Evolutionary conservation across 75 land plant species (phyloP).

Genomic region (Sequoiadendron giganteum): DNA sequence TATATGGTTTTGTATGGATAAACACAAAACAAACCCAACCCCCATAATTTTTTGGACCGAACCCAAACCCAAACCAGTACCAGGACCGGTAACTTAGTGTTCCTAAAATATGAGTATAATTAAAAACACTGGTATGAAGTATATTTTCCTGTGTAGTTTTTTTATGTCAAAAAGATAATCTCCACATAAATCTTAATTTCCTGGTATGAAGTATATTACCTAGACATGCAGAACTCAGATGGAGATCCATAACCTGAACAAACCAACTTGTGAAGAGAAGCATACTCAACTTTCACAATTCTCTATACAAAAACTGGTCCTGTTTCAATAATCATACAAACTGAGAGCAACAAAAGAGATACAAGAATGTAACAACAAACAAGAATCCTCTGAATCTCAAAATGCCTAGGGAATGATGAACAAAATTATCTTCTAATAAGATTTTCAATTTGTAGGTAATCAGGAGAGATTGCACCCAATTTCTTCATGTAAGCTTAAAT

Average conservation of each 20-base stretch:
- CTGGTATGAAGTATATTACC: not conserved
- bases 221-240: not conserved
- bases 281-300: not conserved
- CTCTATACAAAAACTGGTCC: not conserved
- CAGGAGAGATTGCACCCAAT: not conserved
- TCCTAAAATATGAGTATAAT: too few species aligned
- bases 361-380: not conserved
- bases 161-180: too few species aligned
- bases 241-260: not conserved
- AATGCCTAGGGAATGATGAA: not conserved
- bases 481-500: not conserved
- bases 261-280: not conserved
- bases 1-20: too few species aligned
- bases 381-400: not conserved
- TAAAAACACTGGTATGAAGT: too few species aligned
- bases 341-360: not conserved
- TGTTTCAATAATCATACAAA: not conserved
- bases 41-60: too few species aligned
- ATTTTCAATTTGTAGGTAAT: not conserved
- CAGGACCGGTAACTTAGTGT: too few species aligned
- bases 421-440: not conserved
- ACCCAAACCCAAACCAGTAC: too few species aligned
- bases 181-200: too few species aligned
- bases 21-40: too few species aligned
- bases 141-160: too few species aligned